phyloP scores from a whole-genome alignment of 2,329 filamentous ascomycete species.

The Botrytis byssoidea region DNA sequence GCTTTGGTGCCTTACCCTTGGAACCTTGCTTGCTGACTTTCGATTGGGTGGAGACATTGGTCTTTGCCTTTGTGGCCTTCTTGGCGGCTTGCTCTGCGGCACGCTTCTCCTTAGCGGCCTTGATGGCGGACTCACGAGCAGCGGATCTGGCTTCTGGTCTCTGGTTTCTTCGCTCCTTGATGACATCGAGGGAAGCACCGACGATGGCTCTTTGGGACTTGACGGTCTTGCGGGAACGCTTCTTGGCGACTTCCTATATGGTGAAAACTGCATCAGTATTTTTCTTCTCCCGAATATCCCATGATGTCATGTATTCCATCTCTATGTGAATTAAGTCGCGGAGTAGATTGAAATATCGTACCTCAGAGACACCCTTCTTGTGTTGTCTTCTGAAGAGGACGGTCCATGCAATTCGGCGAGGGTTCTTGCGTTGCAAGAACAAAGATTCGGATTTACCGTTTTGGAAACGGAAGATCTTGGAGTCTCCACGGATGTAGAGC shows the following conservation, averaged over 20 bases:
- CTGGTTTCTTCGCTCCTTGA: constrained; percentile 96
- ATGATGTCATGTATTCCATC: constrained; percentile 8
- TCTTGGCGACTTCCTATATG: constrained; percentile 96
- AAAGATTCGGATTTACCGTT: constrained; percentile 99
- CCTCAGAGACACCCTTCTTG: constrained; percentile 99
- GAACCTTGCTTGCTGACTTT: constrained; percentile 91
- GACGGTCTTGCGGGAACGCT: constrained; percentile 95
- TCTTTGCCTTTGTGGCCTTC: constrained; percentile 99
- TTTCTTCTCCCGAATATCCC: constrained; percentile 6
- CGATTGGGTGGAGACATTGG: constrained; percentile 65
- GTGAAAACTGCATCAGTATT: constrained; percentile 15
- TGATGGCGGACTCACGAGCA: constrained; percentile 85
- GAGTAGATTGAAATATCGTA: constrained; percentile 52
- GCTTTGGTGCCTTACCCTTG: constrained; percentile 86
- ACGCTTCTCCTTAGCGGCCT: constrained; percentile 99
- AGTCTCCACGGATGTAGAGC: constrained; percentile 99
- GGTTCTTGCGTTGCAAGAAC: constrained; percentile 99
- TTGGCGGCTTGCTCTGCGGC: constrained; percentile 80
- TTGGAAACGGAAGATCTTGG: constrained; percentile 99
- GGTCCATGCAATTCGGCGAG: constrained; percentile 98
- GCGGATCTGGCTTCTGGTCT: constrained; percentile 94
- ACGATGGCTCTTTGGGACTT: constrained; percentile 99
- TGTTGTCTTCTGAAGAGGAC: constrained; percentile 97
- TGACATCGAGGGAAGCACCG: constrained; percentile 97
- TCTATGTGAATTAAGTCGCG: neutral